Percentiles rank a stretch among this genome's conserved stretches.
These are phyloP conservation scores for Blastomyces parvus DNA, from an alignment of 2,329 filamentous ascomycete genomes.

Conservation along the genomic window DNA sequence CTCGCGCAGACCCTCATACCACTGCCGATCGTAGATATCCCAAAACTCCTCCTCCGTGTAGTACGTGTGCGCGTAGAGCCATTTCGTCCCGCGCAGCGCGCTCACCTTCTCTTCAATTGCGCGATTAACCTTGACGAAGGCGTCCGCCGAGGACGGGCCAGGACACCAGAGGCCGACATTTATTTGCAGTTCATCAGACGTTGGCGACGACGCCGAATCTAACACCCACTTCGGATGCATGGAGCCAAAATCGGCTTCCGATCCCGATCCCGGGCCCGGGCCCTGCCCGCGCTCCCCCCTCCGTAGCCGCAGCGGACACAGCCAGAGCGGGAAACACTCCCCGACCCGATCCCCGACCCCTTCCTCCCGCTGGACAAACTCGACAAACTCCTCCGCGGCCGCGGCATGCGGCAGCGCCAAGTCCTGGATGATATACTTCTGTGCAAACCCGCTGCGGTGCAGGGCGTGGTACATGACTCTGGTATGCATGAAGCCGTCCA, in stretches of 20 bases:
- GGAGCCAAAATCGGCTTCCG: neutral
- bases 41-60: constrained; percentile 52
- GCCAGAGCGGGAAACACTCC: constrained; percentile 49
- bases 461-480: constrained; percentile 51
- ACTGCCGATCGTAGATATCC: constrained; percentile 32
- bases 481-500: constrained; percentile 51
- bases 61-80: constrained; percentile 79
- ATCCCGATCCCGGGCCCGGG: too few relatives aligned
- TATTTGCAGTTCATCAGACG: constrained; percentile 20
- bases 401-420: constrained; percentile 45
- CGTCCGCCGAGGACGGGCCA: constrained; percentile 46
- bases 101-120: constrained; percentile 59
- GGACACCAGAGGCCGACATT: constrained; percentile 68
- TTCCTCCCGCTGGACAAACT: constrained; percentile 33
- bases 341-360: constrained; percentile 19
- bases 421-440: constrained; percentile 51
- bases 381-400: constrained; percentile 42
- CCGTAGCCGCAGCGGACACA: constrained; percentile 31
- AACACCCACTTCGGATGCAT: neutral
- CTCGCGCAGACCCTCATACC: constrained; percentile 30
- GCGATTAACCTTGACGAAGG: constrained; percentile 62
- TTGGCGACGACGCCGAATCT: constrained; percentile 29
- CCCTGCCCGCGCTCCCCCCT: neutral
- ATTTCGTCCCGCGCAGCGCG: constrained; percentile 68
- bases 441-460: constrained; percentile 45